A percentile compares a stretch with the other conserved stretches of the same genome.
These are phyloP conservation scores for Clausena lansium DNA, from an alignment of 345 rosid species.

Conservation along the genomic window DNA sequence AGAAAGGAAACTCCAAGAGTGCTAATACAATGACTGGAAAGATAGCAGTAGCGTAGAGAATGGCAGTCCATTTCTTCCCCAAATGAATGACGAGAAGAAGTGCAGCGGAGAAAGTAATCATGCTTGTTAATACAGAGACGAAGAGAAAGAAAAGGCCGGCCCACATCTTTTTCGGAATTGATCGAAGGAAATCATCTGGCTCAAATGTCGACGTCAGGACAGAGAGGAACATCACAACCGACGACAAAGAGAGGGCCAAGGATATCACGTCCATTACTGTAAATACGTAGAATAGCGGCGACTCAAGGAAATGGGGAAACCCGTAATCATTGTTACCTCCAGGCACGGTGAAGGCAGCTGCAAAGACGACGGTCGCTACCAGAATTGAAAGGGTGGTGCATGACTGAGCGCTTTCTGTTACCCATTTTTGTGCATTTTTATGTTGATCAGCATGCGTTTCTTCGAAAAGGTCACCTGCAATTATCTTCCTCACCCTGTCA, in stretches of 20 bases:
- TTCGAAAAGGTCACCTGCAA: not conserved
- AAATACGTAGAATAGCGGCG: constrained; percentile 17
- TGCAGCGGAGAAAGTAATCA: constrained; percentile 23
- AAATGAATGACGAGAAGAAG: constrained; percentile 21
- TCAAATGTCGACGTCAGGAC: constrained; percentile 19
- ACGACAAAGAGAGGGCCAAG: constrained; percentile 22
- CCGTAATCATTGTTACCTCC: constrained; percentile 10
- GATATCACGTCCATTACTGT: constrained; percentile 20
- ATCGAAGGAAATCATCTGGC: constrained; percentile 7
- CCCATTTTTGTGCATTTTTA: not conserved
- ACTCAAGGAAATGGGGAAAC: constrained; percentile 11
- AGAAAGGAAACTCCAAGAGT: constrained; percentile 17
- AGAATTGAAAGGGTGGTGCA: constrained; percentile 29
- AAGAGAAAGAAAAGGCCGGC: constrained; percentile 28
- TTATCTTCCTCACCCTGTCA: not conserved
- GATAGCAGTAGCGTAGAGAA: constrained; percentile 18
- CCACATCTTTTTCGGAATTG: constrained; percentile 15
- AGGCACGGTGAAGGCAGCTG: not conserved
- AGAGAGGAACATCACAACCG: constrained; percentile 30
- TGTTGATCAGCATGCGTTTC: not conserved
- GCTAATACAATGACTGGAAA: constrained; percentile 22
- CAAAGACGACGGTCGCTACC: not conserved
- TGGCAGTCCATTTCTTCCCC: constrained; percentile 4
- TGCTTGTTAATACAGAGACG: constrained; percentile 15
- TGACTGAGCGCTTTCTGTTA: constrained; percentile 3